phyloP scores from a whole-genome alignment of 192 early-diverging fungal genomes.

The Backusella sp. region DNA sequence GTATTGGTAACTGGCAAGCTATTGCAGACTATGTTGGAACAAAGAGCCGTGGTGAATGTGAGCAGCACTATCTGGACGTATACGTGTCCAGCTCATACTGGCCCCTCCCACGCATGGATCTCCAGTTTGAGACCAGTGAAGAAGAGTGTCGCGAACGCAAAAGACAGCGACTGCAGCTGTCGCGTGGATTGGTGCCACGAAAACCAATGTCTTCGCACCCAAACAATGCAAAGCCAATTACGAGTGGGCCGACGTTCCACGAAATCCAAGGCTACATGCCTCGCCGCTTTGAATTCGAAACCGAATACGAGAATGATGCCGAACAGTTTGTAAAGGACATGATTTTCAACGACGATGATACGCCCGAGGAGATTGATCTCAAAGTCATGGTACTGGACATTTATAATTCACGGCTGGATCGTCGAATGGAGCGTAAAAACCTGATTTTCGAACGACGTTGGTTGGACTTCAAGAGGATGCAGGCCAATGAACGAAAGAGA shows the following conservation, averaged over 20 bases:
- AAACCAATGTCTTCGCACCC: constrained; percentile 18
- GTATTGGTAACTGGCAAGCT: constrained; percentile 97
- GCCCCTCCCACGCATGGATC: constrained; percentile 82
- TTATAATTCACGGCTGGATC: constrained; percentile 86
- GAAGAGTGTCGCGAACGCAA: constrained; percentile 35
- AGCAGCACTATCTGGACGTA: constrained; percentile 84
- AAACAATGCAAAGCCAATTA: constrained; percentile 55
- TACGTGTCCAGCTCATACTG: constrained; percentile 76
- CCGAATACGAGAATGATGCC: constrained; percentile 95
- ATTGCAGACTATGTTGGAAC: constrained; percentile 92
- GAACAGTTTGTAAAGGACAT: constrained; percentile 96
- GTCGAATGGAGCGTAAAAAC: constrained; percentile 78
- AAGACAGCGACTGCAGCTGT: constrained; percentile 26
- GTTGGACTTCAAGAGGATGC: constrained; percentile 83
- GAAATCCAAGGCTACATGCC: constrained; percentile 99
- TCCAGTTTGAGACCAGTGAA: constrained; percentile 61
- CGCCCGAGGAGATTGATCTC: constrained; percentile 83
- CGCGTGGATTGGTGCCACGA: constrained; percentile 15
- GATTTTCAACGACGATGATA: constrained; percentile 84
- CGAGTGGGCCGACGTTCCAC: constrained; percentile 88
- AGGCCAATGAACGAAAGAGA: constrained; percentile 76
- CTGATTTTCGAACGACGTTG: constrained; percentile 89
- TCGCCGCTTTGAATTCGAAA: constrained; percentile 91
- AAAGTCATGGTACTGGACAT: constrained; percentile 90
- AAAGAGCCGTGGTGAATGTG: constrained; percentile 84